Evolutionary conservation across 306 rosid genomes (phyloP).

Genomic region (Fragaria nilgerrensis): DNA sequence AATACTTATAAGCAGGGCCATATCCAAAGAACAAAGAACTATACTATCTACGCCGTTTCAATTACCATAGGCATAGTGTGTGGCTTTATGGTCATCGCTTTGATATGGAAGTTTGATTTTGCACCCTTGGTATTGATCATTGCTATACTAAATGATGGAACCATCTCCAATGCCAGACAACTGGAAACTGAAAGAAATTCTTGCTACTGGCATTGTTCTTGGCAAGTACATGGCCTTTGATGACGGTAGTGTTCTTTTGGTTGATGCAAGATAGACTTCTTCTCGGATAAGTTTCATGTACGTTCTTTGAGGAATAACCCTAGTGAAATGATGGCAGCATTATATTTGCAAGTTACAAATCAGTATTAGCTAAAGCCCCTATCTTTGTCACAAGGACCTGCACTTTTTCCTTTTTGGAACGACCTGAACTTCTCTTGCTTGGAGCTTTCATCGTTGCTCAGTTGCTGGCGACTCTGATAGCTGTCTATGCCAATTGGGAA

Average conservation of each 20-base stretch:
- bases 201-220: constrained; percentile 92
- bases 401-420: constrained; percentile 83
- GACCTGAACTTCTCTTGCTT: constrained; percentile 88
- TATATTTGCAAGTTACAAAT: constrained; percentile 73
- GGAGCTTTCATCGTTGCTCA: constrained; percentile 86
- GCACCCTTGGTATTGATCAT: constrained; percentile 98
- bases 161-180: constrained; percentile 94
- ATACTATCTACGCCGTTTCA: constrained; percentile 96
- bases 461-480: constrained; percentile 83
- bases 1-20: constrained; percentile 94
- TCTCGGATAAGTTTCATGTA: constrained; percentile 64
- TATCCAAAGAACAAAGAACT: constrained; percentile 98
- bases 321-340: constrained; percentile 88
- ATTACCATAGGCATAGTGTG: constrained; percentile 99
- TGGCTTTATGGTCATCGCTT: constrained; percentile 91
- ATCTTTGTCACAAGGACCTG: constrained; percentile 97
- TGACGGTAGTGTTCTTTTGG: constrained; percentile 97
- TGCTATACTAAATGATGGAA: constrained; percentile 93
- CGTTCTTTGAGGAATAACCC: constrained; percentile 25
- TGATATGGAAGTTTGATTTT: constrained; percentile 95
- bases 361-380: constrained; percentile 91
- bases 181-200: constrained; percentile 95
- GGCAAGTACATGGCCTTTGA: constrained; percentile 94
- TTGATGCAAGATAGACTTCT: constrained; percentile 56
- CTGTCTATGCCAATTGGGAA: constrained; percentile 82